Base-by-base conservation (phyloP, 2,329 filamentous ascomycete genomes). In the Calonectria montana region DNA sequence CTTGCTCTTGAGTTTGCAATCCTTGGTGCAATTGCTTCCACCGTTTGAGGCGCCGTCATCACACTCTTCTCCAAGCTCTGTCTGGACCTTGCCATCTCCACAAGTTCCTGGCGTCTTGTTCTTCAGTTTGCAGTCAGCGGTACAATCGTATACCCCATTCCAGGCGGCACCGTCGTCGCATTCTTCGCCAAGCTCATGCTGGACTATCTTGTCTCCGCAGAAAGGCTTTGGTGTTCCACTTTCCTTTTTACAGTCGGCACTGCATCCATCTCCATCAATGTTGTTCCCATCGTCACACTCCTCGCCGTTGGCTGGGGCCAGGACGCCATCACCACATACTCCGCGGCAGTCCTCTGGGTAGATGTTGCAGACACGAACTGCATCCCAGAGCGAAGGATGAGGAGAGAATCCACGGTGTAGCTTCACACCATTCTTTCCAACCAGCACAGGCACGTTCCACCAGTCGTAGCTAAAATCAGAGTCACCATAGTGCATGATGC, bases 401-500 rank as follows among this genome's bases (percentile, higher is more conserved):
- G 45, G 45, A 1, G 31, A 48, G 47, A 41, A 37, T 25, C 45
- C 47, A 6, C 21, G 21, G 47, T 39, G 31, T 12, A 65, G 15
- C 45, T 53, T 50, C 21, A 65, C 63, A 16, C 45, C 45, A 10
- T 65, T 65, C 27, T 48, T 65, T 21, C 47, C 63, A 5, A 53
- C 27, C 2, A 65, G 35, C 6, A 47, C 45, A 2, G 45, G 63
- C 3, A 43, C 15, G 16, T 50, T 39, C 21, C 8, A 53, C 29
- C 23, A 65, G 63, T 65, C 63, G 29, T n/a, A 27, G 35, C 45
- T 47, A 13, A 53, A 50, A 35, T 39, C 47, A 12, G 45, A 43
- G 12, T 65, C 63, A 29, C 47, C 43, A 10, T 65, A 65, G 47
- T 65, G 63, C 63, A 65, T 65, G 47, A 65, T 65, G 35, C 39